Percentiles rank a stretch among this genome's conserved stretches.
Conservation (phyloP, 805 yeast genomes). For the Candida namnaoensis region DNA sequence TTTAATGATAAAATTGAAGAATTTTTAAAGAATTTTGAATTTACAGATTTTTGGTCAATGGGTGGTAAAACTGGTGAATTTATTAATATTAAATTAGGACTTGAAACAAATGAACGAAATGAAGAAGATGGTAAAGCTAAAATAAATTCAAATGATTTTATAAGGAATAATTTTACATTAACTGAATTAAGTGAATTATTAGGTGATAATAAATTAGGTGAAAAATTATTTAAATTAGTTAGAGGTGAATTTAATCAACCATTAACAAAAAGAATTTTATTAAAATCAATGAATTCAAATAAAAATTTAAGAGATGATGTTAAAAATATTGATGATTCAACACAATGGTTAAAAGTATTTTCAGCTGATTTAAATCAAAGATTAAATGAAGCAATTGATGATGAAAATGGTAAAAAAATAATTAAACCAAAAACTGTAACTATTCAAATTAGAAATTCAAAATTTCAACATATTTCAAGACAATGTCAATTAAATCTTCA, state of each 20-base stretch:
- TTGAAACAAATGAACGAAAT: too few relatives aligned
- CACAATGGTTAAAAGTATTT: slow-evolving; percentile 77
- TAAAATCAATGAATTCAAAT: slow-evolving; percentile 83
- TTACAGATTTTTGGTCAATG: slow-evolving; percentile 79
- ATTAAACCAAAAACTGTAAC: slow-evolving; percentile 40
- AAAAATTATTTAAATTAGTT: slow-evolving; percentile 48
- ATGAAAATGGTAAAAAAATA: slow-evolving; percentile 27
- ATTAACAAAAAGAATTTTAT: slow-evolving; percentile 46
- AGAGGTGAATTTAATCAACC: slow-evolving; percentile 55
- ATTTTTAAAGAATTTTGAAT: slow-evolving; percentile 53
- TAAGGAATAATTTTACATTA: slow-evolving; percentile 40
- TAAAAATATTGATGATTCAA: not conserved
- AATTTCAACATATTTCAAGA: slow-evolving; percentile 5
- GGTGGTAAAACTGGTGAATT: slow-evolving; percentile 83
- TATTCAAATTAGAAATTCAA: slow-evolving; percentile 20
- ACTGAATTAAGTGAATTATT: slow-evolving; percentile 28
- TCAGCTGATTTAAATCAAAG: slow-evolving; percentile 71
- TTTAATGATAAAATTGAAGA: slow-evolving; percentile 34
- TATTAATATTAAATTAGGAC: slow-evolving; percentile 36
- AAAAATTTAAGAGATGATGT: slow-evolving; percentile 53
- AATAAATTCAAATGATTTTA: slow-evolving; percentile 34
- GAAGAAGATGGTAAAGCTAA: slow-evolving; percentile 28
- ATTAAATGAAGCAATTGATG: slow-evolving; percentile 67
- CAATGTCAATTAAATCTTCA: slow-evolving; percentile 14
- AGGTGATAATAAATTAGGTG: slow-evolving; percentile 40